Conservation (phyloP, 2,329 filamentous ascomycete genomes). For the Pseudocercospora pini-densiflorae region DNA sequence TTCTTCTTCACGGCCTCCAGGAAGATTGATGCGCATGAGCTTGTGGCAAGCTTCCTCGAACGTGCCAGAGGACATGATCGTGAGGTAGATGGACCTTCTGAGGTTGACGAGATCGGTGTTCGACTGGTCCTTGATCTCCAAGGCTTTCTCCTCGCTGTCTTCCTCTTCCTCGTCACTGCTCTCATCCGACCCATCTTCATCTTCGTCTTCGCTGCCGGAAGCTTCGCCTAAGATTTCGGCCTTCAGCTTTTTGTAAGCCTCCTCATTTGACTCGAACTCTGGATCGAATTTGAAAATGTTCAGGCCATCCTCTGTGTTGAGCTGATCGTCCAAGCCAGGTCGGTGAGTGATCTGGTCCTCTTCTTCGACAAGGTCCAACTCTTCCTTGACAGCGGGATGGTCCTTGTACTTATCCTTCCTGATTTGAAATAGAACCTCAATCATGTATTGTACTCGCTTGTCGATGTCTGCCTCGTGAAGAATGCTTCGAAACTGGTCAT, state of each 20-base stretch:
- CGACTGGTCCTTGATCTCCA: conserved; percentile 98
- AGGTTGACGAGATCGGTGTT: conserved; percentile 95
- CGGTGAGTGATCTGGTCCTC: conserved; percentile 97
- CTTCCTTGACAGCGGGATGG: conserved; percentile 86
- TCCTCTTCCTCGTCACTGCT: conserved; percentile 57
- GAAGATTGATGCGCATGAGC: conserved; percentile 84
- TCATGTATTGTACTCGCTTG: conserved; percentile 99
- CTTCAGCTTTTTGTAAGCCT: conserved; percentile 85
- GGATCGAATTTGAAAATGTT: conserved; percentile 96
- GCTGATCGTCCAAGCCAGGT: conserved; percentile 78
- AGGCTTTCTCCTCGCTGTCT: conserved; percentile 73
- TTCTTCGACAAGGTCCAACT: conserved; percentile 93
- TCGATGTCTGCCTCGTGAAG: conserved; percentile 97
- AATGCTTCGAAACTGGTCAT: conserved; percentile 94
- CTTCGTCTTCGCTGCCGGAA: conserved; percentile 78
- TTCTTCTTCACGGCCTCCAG: conserved; percentile 83
- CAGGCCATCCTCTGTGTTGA: conserved; percentile 82
- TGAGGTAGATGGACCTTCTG: conserved; percentile 92
- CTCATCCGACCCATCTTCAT: conserved; percentile 64
- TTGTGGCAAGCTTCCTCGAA: conserved; percentile 98
- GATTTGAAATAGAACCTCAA: conserved; percentile 96
- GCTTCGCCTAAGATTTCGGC: conserved; percentile 89
- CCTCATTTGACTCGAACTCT: conserved; percentile 89
- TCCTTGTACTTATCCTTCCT: conserved; percentile 97
- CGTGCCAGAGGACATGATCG: conserved; percentile 94